Conservation (phyloP, 129 eudicot species). For the Smallanthus sonchifolius region DNA sequence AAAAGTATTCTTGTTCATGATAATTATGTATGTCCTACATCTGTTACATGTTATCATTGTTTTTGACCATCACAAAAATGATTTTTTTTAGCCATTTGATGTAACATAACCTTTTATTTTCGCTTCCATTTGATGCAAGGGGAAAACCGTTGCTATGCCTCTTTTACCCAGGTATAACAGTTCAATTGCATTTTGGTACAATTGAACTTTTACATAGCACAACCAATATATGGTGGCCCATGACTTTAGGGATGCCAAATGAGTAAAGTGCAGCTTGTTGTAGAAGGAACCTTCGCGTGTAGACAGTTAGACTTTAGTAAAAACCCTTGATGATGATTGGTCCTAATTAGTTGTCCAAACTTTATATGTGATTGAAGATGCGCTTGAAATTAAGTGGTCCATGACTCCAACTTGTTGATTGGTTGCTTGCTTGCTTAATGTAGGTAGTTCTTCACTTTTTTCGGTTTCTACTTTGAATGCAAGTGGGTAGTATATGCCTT, state of each 20-base stretch:
- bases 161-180: not conserved
- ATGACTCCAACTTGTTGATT: not conserved
- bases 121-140: not conserved
- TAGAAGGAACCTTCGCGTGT: not conserved
- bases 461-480: not conserved
- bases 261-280: not conserved
- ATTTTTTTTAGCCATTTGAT: not conserved
- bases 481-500: slow-evolving; percentile 18
- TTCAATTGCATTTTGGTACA: not conserved
- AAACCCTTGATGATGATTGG: not conserved
- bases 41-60: not conserved
- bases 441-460: not conserved
- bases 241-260: not conserved
- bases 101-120: not conserved
- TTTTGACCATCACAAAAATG: too few species aligned
- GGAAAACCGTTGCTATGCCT: not conserved
- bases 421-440: not conserved
- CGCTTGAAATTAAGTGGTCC: not conserved
- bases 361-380: slow-evolving; percentile 4
- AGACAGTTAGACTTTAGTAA: not conserved
- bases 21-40: not conserved
- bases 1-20: not conserved
- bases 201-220: not conserved
- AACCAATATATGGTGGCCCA: not conserved
- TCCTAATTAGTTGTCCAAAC: slow-evolving; percentile 4